phyloP scores from a whole-genome alignment of 1,284 basidiomycete genomes.

The Ustilago nuda region DNA sequence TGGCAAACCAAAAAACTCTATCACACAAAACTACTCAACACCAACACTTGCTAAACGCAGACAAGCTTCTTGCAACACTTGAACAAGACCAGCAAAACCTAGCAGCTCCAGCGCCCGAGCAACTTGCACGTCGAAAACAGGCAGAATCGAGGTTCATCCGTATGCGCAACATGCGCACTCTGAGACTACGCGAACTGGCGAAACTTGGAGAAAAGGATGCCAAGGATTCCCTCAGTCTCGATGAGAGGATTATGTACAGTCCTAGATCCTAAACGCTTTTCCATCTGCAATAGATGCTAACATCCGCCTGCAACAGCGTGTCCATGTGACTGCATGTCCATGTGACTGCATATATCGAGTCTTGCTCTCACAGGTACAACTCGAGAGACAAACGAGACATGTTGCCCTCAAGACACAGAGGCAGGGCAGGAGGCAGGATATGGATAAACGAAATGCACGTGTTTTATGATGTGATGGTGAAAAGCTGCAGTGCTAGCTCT shows the following conservation, averaged over 20 bases:
- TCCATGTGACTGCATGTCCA: too few species aligned
- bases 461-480: conserved; percentile 1
- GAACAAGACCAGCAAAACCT: not conserved
- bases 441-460: conserved; percentile 25
- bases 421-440: not conserved
- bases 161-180: conserved; percentile 40
- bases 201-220: conserved; percentile 53
- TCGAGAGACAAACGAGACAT: too few species aligned
- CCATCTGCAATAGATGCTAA: not conserved
- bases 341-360: too few species aligned
- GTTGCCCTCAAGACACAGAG: too few species aligned
- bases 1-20: not conserved
- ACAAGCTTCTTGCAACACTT: conserved; percentile 10
- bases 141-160: conserved; percentile 48
- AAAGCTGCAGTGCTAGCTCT: not conserved
- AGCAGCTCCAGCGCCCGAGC: not conserved
- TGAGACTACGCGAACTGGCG: conserved; percentile 54
- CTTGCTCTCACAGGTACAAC: too few species aligned
- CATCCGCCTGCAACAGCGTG: too few species aligned
- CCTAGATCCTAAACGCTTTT: conserved; percentile 19
- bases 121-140: conserved; percentile 21
- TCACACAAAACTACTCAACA: not conserved
- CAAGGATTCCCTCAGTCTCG: conserved; percentile 5
- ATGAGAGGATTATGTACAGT: conserved; percentile 41
- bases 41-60: not conserved